Percentiles rank a stretch among this genome's conserved stretches.
phyloP scores from a whole-genome alignment of 176 grass and related monocot genomes.

The Cenchrus purpureus region DNA sequence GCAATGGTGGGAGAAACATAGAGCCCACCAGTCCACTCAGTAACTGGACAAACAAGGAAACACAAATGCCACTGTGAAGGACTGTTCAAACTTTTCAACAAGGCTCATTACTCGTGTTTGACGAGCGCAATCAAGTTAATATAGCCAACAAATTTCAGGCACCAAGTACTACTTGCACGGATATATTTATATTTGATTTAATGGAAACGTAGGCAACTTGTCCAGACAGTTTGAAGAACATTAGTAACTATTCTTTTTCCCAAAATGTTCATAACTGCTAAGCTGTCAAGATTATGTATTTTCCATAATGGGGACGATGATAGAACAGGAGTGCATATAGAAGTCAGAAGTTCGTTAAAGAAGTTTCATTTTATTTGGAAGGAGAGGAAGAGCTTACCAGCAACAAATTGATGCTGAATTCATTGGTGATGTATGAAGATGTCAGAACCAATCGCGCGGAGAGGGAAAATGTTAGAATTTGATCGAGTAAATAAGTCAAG shows the following conservation, averaged over 20 bases:
- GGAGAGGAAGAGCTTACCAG: constrained; percentile 63
- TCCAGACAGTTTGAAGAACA: neutral
- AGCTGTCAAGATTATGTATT: neutral
- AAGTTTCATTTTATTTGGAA: constrained; percentile 28
- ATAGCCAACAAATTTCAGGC: neutral
- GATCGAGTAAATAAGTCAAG: constrained; percentile 11
- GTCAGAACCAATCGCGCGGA: constrained; percentile 39
- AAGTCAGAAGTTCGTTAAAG: neutral
- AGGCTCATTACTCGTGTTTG: constrained; percentile 15
- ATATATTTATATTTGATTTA: constrained; percentile 10
- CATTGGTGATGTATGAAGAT: constrained; percentile 39
- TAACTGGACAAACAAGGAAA: constrained; percentile 64
- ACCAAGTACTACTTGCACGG: constrained; percentile 5
- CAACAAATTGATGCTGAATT: constrained; percentile 97
- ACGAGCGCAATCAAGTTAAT: neutral
- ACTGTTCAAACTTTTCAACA: constrained; percentile 21
- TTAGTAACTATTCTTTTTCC: neutral
- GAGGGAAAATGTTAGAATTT: constrained; percentile 34
- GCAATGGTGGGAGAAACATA: constrained; percentile 95
- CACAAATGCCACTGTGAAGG: constrained; percentile 4
- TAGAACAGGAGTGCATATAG: neutral
- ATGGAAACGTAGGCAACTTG: neutral
- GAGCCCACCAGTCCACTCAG: constrained; percentile 95
- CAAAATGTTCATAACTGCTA: neutral
- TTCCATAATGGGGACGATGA: neutral